These are phyloP conservation scores for Lentinula aciculospora DNA, from an alignment of 768 basidiomycete genomes.

Conservation along the genomic window DNA sequence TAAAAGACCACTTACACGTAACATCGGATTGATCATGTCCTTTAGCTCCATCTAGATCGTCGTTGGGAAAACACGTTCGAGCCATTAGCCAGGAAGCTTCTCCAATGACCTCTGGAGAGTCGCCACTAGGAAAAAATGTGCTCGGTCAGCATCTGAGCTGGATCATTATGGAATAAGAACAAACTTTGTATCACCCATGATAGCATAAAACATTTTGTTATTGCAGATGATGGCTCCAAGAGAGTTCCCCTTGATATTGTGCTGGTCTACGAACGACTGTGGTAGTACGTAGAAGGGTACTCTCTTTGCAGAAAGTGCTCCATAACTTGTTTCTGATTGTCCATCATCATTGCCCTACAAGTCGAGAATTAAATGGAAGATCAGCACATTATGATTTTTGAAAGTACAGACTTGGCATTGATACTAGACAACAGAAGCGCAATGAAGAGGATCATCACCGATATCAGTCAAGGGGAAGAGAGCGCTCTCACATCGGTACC, in stretches of 20 bases:
- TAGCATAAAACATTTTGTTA: conserved; percentile 21
- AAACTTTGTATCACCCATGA: conserved; percentile 20
- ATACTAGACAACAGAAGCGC: too few species aligned
- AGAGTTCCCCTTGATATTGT: conserved; percentile 14
- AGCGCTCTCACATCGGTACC: conserved; percentile 13
- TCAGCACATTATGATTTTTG: not conserved
- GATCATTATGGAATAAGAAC: not conserved
- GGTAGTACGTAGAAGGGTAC: conserved; percentile 21
- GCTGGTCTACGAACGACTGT: conserved; percentile 11
- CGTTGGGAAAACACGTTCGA: conserved; percentile 19
- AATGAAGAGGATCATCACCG: too few species aligned
- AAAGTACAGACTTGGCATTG: not conserved
- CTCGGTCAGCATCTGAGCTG: not conserved
- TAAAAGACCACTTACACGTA: conserved; percentile 14
- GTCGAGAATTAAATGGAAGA: not conserved
- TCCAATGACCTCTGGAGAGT: conserved; percentile 18
- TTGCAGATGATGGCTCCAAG: conserved; percentile 20
- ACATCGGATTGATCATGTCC: conserved; percentile 18
- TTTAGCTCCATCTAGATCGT: conserved; percentile 13
- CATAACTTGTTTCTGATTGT: conserved; percentile 17
- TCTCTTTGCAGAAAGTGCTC: conserved; percentile 16
- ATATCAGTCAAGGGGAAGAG: not conserved
- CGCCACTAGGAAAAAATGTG: conserved; percentile 10
- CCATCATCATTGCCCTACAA: conserved; percentile 17
- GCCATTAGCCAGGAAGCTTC: conserved; percentile 20